A percentile compares a stretch with the other conserved stretches of the same genome.
phyloP scores from a whole-genome alignment of 768 basidiomycete species.

The Coprinellus micaceus region DNA sequence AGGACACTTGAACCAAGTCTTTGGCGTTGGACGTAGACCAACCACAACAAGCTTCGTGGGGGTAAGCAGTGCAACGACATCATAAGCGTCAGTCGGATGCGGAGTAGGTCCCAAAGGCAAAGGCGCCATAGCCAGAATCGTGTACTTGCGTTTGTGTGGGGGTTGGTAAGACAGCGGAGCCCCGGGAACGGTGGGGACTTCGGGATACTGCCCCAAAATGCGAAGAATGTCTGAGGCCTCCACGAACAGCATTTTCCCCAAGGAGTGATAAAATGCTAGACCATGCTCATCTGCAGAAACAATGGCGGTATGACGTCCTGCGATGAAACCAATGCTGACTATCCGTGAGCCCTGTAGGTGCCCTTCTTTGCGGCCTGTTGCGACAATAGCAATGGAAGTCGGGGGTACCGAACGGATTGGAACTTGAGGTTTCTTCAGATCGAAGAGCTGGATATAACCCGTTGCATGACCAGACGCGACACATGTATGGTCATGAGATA shows the following conservation, averaged over 20 bases:
- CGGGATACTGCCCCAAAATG: constrained; percentile 88
- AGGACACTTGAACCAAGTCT: constrained; percentile 84
- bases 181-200: constrained; percentile 23
- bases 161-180: constrained; percentile 21
- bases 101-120: constrained; percentile 73
- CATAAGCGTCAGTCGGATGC: constrained; percentile 76
- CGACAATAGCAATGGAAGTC: constrained; percentile 60
- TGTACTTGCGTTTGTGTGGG: constrained; percentile 49
- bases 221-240: constrained; percentile 93
- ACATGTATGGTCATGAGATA: constrained; percentile 93
- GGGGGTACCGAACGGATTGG: constrained; percentile 72
- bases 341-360: constrained; percentile 81
- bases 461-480: constrained; percentile 83
- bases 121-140: constrained; percentile 74
- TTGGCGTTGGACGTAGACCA: constrained; percentile 85
- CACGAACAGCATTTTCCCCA: constrained; percentile 92
- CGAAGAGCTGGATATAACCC: constrained; percentile 84
- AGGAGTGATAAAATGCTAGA: constrained; percentile 89
- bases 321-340: constrained; percentile 80
- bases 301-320: constrained; percentile 88
- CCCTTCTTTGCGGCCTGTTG: constrained; percentile 80
- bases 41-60: constrained; percentile 90
- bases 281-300: constrained; percentile 89
- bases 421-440: constrained; percentile 63
- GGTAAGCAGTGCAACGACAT: constrained; percentile 83